A percentile compares a stretch with the other conserved stretches of the same genome.
Evolutionary conservation across 345 rosid genomes (phyloP).

Genomic region (Eucalyptus shirleyi): DNA sequence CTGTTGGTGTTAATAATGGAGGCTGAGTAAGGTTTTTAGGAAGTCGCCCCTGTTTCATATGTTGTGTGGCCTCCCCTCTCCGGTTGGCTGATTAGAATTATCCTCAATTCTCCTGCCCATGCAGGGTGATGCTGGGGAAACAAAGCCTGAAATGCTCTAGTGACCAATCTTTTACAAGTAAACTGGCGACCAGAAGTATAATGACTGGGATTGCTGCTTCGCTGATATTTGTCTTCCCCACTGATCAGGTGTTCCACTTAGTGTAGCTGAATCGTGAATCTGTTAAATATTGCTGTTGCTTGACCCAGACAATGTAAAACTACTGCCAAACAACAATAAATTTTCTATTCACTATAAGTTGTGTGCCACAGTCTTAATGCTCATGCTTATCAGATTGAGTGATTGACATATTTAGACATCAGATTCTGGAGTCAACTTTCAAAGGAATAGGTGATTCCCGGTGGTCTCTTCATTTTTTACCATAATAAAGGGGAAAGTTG

Average conservation of each 20-base stretch:
- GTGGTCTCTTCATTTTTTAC: not conserved
- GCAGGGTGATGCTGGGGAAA: slow-evolving; percentile 23
- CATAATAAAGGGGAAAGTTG: not conserved
- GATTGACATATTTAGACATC: not conserved
- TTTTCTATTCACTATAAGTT: not conserved
- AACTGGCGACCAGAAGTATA: slow-evolving; percentile 11
- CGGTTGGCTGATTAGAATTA: not conserved
- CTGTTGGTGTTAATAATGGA: not conserved
- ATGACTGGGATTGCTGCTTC: slow-evolving; percentile 63
- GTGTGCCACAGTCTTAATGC: not conserved
- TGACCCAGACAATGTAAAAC: not conserved
- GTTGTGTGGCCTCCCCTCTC: not conserved
- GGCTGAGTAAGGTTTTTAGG: not conserved
- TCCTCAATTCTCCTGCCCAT: not conserved
- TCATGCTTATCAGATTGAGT: not conserved
- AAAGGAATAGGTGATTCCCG: not conserved
- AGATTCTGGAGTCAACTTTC: not conserved
- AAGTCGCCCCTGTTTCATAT: not conserved
- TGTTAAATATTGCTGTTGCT: not conserved
- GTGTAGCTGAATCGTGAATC: not conserved
- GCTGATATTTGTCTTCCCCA: slow-evolving; percentile 40
- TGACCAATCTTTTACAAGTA: slow-evolving; percentile 10
- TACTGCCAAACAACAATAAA: not conserved
- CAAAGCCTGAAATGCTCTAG: slow-evolving; percentile 22
- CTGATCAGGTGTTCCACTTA: slow-evolving; percentile 39